Evolutionary conservation across 1,284 basidiomycete species (phyloP), one percentile per base, ranked within the genome.

Genomic region (Apiotrichum porosum): DNA sequence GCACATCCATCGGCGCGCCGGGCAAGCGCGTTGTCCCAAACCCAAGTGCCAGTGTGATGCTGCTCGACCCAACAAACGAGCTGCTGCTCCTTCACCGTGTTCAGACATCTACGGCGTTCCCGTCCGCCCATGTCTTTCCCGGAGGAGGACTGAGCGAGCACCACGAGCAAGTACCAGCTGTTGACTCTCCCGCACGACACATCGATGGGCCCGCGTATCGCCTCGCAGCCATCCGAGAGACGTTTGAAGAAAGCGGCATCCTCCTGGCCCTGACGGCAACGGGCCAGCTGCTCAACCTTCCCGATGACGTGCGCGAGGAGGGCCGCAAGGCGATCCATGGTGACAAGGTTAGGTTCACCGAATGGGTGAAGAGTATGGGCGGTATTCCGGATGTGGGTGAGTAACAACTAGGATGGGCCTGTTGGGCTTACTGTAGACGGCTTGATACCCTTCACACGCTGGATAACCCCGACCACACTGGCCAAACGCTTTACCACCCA

Each of bases 391-490:
- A 54, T 45, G 33, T 50, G 6, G 46, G 24, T 42, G 22, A 34
- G 41, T 34, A 14, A 4, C 9, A 3, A 8, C 23, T 4, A 17
- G 36, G 21, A 37, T 13, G 8, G 10, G 36, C 10, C 21, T 9
- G 34, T 12, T 18, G 34, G n/a, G n/a, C n/a, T n/a, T n/a, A n/a
- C n/a, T 6, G 4, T 41, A 54, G 53, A 51, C 30, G 34, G 37
- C 17, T 37, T 55, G 15, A 28, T 55, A n/a, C 49, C 53, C 9
- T 51, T 55, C 31, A 55, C 53, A n/a, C 53, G 53, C 42, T 55
- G 53, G 53, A 48, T 55, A 14, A 55, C 53, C 18, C 53, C 53
- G 0, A 44, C 49, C 6, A 45, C 28, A 14, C 46, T 50, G 32
- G 49, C 53, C 12, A 55, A 51, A 24, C 53, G 53, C 35, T 54